Percentiles rank a stretch among this genome's conserved stretches.
Conservation (phyloP, 169 alveolate species). For the Plasmodium coatneyi region DNA sequence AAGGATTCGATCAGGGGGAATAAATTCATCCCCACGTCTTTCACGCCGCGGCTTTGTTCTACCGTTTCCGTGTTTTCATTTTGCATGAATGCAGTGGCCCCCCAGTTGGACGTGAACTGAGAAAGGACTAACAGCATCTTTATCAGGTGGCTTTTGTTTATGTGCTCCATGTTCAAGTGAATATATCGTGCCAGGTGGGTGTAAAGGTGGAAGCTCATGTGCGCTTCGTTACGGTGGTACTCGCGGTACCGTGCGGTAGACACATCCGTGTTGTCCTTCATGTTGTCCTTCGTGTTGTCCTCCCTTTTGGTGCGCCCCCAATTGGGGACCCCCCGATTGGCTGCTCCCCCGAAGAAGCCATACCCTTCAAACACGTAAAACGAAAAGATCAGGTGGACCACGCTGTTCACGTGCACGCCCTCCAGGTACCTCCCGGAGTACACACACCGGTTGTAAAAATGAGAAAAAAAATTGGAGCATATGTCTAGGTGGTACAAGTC, state of each 20-base stretch:
- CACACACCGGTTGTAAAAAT: slow-evolving; percentile 55
- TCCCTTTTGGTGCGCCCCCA: background rate
- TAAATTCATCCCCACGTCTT: slow-evolving; percentile 32
- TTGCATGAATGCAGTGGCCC: background rate
- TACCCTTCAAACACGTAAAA: slow-evolving; percentile 49
- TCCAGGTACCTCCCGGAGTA: slow-evolving; percentile 40
- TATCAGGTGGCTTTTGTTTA: slow-evolving; percentile 66
- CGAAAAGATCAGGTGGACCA: slow-evolving; percentile 58
- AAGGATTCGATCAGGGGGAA: slow-evolving; percentile 50
- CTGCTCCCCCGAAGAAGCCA: slow-evolving; percentile 6
- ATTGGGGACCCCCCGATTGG: background rate
- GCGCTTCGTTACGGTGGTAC: slow-evolving; percentile 22
- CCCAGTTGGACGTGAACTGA: slow-evolving; percentile 28
- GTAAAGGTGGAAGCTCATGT: slow-evolving; percentile 55
- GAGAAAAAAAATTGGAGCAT: slow-evolving; percentile 44
- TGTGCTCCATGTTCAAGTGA: slow-evolving; percentile 29
- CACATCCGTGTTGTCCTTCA: background rate
- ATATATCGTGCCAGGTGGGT: slow-evolving; percentile 31
- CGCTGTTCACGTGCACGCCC: slow-evolving; percentile 57
- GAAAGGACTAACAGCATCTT: slow-evolving; percentile 53
- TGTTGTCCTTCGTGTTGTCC: background rate
- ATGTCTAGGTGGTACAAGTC: slow-evolving; percentile 72
- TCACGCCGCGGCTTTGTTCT: background rate
- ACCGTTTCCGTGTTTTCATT: background rate
- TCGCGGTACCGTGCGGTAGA: background rate